A percentile compares a stretch with the other conserved stretches of the same genome.
Evolutionary conservation across 2,329 filamentous ascomycete species (phyloP).

Genomic region (Fusarium sp.): DNA sequence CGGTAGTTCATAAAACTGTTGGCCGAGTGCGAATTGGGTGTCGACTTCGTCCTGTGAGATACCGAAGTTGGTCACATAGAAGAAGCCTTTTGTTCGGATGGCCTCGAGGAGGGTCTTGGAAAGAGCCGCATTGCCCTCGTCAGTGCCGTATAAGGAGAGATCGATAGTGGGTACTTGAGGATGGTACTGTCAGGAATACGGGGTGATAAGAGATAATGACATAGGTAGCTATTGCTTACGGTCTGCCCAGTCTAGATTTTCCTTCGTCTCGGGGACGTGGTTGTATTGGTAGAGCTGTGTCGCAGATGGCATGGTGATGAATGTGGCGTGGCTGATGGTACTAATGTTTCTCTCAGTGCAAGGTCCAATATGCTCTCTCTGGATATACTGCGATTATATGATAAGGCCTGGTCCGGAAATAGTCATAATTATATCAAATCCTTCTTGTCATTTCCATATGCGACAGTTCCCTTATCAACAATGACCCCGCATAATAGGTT

Average conservation of each 20-base stretch:
- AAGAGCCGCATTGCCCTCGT: constrained; percentile 50
- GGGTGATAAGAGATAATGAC: no score
- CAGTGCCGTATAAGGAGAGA: constrained; percentile 52
- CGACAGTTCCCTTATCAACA: no score
- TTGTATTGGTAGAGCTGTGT: constrained; percentile 40
- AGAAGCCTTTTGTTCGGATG: constrained; percentile 52
- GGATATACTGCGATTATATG: no score
- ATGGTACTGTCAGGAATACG: neutral
- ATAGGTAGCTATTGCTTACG: no score
- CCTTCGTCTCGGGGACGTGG: constrained; percentile 55
- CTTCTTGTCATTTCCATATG: no score
- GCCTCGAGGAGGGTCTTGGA: constrained; percentile 51
- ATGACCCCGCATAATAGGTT: no score
- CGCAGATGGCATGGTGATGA: neutral
- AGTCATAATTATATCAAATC: no score
- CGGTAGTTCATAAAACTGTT: constrained; percentile 66
- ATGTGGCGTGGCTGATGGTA: no score
- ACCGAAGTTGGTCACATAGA: constrained; percentile 68
- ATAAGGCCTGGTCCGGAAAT: no score
- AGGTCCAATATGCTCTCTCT: no score
- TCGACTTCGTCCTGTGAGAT: constrained; percentile 70
- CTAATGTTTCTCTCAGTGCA: no score
- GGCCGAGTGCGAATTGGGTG: constrained; percentile 71
- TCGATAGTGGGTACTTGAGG: constrained; percentile 52
- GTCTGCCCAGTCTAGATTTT: constrained; percentile 56